Evolutionary conservation across 345 rosid species (phyloP).

Genomic region (Boechera stricta): DNA sequence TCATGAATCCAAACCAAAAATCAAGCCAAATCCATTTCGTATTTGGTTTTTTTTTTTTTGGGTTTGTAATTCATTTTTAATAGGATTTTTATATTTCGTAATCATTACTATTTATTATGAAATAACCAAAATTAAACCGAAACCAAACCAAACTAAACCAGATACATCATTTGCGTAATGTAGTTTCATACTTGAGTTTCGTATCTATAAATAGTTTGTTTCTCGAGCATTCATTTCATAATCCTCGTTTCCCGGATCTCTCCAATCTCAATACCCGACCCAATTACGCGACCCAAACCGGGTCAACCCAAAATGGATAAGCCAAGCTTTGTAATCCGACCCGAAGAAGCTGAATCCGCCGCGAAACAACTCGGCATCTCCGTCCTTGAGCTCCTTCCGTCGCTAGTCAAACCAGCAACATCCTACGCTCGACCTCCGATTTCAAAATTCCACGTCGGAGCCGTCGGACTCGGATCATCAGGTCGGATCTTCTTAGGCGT

Average conservation of each 20-base stretch:
- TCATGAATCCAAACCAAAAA: background rate
- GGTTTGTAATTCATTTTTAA: no score
- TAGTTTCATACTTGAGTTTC: slow-evolving; percentile 13
- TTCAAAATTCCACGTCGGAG: slow-evolving; percentile 81
- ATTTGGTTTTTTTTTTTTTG: background rate
- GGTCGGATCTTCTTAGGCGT: slow-evolving; percentile 90
- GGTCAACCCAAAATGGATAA: slow-evolving; percentile 58
- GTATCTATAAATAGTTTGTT: slow-evolving; percentile 40
- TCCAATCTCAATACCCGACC: slow-evolving; percentile 36
- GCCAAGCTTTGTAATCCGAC: slow-evolving; percentile 65
- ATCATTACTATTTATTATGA: no score
- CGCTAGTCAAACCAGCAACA: slow-evolving; percentile 67
- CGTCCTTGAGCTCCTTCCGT: slow-evolving; percentile 66
- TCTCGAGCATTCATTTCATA: slow-evolving; percentile 27
- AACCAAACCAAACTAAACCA: slow-evolving; percentile 10
- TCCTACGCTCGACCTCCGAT: slow-evolving; percentile 81
- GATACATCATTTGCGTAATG: slow-evolving; percentile 15
- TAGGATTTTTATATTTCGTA: no score
- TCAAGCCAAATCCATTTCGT: background rate
- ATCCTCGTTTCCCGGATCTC: slow-evolving; percentile 40
- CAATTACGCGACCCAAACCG: slow-evolving; percentile 4
- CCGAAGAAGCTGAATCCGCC: slow-evolving; percentile 70
- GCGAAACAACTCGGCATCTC: slow-evolving; percentile 61
- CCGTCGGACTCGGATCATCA: slow-evolving; percentile 83
- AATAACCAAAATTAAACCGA: background rate